Evolutionary conservation across 768 basidiomycete genomes (phyloP), one percentile per base, ranked within the genome.

Genomic region (Boletus vermiculosoides): DNA sequence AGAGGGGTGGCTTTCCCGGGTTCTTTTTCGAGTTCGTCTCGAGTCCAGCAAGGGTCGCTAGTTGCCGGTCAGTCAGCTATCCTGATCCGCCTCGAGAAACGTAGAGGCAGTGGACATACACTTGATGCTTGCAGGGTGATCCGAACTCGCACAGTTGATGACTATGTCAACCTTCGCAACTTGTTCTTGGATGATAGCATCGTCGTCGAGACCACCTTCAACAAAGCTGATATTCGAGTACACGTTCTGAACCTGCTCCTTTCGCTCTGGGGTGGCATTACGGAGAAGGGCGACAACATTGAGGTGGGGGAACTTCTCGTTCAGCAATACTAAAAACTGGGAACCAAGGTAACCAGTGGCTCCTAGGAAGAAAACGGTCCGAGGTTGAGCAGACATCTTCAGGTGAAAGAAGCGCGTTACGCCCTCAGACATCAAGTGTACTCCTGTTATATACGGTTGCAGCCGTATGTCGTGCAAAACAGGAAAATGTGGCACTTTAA

Each of bases 311-410:
- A 65, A 66, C 25, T 74, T 71, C 42, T 64, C 62, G 12, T 70
- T 73, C 7, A 77, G 63, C 18, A 70, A 54, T 2, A 68, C 15
- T 6, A 79, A 63, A 57, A 79, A 71, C 50, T 78, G 74, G 20
- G 73, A 76, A 22, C 76, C 77, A 37, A 79, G 64, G 62, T 74
- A 78, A 20, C 78, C 78, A 3, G 77, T 77, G 1, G 77, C 78
- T 8, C 78, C 78, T 16, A 79, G 66, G 50, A 78, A 68, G 64
- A 80, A 76, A 54, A 78, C 63, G 12, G 66, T 64, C 23, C 52
- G 63, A 23, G 50, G 34, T 18, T 45, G 56, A 18, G 36, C 7
- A 31, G 61, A 54, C 66, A 67, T 65, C 30, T 30, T 59, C 12
- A 4, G 13, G 33, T 7, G 25, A 36, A 20, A 48, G 37, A 45